Conservation (phyloP, 371 early-diverging fungal species). For the Dichotomocladium elegans region DNA sequence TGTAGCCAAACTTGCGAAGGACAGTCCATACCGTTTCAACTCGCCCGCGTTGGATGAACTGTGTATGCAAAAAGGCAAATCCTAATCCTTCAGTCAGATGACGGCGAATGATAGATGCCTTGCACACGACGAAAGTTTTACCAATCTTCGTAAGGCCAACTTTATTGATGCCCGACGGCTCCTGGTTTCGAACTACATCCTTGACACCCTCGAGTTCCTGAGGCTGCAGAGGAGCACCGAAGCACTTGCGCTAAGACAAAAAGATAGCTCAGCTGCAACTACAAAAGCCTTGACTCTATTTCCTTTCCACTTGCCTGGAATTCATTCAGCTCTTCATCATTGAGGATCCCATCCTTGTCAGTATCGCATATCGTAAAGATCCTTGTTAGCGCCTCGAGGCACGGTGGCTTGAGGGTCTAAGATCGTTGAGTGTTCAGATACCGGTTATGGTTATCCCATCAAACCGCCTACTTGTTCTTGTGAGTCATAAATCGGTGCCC, state of each 20-base stretch:
- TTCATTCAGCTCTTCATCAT: constrained; percentile 92
- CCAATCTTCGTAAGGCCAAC: constrained; percentile 80
- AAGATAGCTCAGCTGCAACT: neutral
- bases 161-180: constrained; percentile 82
- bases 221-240: constrained; percentile 87
- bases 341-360: constrained; percentile 87
- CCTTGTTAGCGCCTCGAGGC: constrained; percentile 84
- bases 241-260: constrained; percentile 78
- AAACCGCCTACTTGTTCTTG: constrained; percentile 78
- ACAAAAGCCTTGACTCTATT: too few species aligned
- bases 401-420: constrained; percentile 79
- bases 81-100: constrained; percentile 37
- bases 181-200: constrained; percentile 84
- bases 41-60: constrained; percentile 94
- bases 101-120: neutral
- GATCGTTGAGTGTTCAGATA: too few species aligned
- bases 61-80: constrained; percentile 87
- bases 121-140: constrained; percentile 17
- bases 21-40: constrained; percentile 98
- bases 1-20: constrained; percentile 92
- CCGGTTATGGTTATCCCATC: too few species aligned
- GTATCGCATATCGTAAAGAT: constrained; percentile 93
- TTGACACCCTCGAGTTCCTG: constrained; percentile 95
- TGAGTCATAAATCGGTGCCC: constrained; percentile 93
- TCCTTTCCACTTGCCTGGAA: constrained; percentile 67